phyloP scores from a whole-genome alignment of 2,329 filamentous ascomycete species.

The Alternaria atra region DNA sequence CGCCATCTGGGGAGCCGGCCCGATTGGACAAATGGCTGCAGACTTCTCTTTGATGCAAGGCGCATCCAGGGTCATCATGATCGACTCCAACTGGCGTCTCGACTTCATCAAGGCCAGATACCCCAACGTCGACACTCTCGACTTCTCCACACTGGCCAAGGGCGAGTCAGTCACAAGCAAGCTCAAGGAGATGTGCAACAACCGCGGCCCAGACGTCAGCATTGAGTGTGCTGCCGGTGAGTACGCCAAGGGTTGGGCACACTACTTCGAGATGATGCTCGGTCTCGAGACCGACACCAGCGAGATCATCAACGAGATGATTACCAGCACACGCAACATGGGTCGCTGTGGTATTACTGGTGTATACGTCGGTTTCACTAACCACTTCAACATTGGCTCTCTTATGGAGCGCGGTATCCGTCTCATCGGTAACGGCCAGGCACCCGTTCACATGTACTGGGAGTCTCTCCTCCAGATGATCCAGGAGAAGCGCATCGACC shows the following conservation, averaged over 20 bases:
- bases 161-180: conserved; percentile 73
- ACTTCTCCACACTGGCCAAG: conserved; percentile 71
- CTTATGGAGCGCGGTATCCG: conserved; percentile 88
- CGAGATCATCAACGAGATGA: conserved; percentile 82
- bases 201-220: conserved; percentile 74
- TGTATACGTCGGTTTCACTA: conserved; percentile 72
- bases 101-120: conserved; percentile 72
- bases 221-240: conserved; percentile 74
- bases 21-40: conserved; percentile 82
- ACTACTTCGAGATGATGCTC: conserved; percentile 66
- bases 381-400: conserved; percentile 84
- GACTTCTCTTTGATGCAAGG: conserved; percentile 74
- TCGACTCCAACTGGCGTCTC: conserved; percentile 78
- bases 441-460: conserved; percentile 86
- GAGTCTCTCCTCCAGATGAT: conserved; percentile 75
- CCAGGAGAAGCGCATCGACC: conserved; percentile 73
- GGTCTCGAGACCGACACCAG: conserved; percentile 86
- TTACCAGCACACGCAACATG: conserved; percentile 74
- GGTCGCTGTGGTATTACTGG: conserved; percentile 82
- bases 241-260: conserved; percentile 69
- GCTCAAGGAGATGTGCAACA: conserved; percentile 76
- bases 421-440: conserved; percentile 74
- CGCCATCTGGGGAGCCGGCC: conserved; percentile 86
- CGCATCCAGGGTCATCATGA: conserved; percentile 77
- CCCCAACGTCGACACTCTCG: conserved; percentile 71